Evolutionary conservation across 768 basidiomycete genomes (phyloP), one percentile per base, ranked within the genome.

Genomic region (Russula sp.): DNA sequence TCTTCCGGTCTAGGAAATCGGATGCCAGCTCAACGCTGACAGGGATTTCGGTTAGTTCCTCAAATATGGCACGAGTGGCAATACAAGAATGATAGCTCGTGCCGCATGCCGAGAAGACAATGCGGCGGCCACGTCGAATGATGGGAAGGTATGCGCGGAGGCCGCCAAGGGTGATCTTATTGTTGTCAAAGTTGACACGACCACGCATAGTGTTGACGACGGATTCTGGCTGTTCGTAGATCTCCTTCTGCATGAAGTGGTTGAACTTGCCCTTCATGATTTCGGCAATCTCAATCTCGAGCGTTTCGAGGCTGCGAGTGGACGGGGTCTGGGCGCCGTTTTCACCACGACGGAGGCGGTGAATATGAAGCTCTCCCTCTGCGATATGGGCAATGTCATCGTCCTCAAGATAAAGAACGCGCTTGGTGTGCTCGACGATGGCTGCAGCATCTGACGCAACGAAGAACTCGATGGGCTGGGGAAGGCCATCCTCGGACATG

Each of bases 151-250:
- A 98, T 18, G 89, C 89, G 64, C 94, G 91, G 64, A 99, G 82
- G 44, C 97, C 97, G 73, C 97, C 97, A 48, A 99, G 87, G 11
- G 89, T 98, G 72, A 99, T 91, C 67, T 82, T 82, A 76, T 91
- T 84, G 57, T 82, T 85, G 72, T 98, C 97, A 70, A 99, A 99
- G 82, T 97, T 98, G 80, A 99, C 91, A 69, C 97, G 94, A 64
- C 97, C 97, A 84, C 97, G 91, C 97, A 99, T 99, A 55, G 97
- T 99, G 83, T 99, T 99, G 77, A 98, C 94, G 66, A 98, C 97
- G 32, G 94, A 96, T 73, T 99, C 97, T 55, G 97, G 96, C 75
- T 98, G 96, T 73, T 98, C 92, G 80, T 94, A 98, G 70, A 98
- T 98, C 76, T 99, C 97, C 80, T 99, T 99, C 75, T 98, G 96